phyloP scores from a whole-genome alignment of 768 basidiomycete species.

The Rhodocollybia butyracea region DNA sequence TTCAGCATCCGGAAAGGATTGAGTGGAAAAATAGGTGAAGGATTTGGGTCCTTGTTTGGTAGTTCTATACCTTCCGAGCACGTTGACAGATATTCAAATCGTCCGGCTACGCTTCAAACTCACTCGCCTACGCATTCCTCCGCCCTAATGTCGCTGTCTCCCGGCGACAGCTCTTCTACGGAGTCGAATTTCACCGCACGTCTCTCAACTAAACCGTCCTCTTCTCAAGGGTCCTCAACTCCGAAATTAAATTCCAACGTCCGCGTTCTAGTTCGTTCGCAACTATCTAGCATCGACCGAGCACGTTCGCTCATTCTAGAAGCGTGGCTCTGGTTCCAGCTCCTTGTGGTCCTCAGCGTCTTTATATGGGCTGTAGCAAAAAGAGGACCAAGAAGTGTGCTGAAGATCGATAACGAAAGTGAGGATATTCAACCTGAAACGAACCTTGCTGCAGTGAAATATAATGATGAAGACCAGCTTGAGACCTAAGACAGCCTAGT shows the following conservation, averaged over 20 bases:
- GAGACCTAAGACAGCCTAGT: too few relatives aligned
- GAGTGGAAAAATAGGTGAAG: background rate
- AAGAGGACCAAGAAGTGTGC: slow-evolving; percentile 68
- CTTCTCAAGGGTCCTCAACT: background rate
- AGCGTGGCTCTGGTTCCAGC: slow-evolving; percentile 85
- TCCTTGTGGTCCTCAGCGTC: slow-evolving; percentile 66
- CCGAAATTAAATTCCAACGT: background rate
- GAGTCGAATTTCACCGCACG: background rate
- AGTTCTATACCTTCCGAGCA: too few relatives aligned
- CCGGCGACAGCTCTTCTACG: too few relatives aligned
- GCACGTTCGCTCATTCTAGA: slow-evolving; percentile 45
- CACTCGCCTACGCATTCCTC: background rate
- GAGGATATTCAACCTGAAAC: background rate
- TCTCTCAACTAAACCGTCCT: background rate
- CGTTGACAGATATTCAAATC: background rate
- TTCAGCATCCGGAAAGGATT: background rate
- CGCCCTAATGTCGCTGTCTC: background rate
- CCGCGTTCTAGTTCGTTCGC: background rate
- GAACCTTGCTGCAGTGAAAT: background rate
- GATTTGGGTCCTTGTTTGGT: background rate
- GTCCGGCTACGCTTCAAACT: background rate
- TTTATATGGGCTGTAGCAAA: slow-evolving; percentile 82
- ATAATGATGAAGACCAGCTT: background rate
- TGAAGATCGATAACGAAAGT: slow-evolving; percentile 40
- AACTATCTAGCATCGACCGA: background rate